Conservation (phyloP, 2,329 filamentous ascomycete genomes). For the Zymoseptoria ardabiliae region DNA sequence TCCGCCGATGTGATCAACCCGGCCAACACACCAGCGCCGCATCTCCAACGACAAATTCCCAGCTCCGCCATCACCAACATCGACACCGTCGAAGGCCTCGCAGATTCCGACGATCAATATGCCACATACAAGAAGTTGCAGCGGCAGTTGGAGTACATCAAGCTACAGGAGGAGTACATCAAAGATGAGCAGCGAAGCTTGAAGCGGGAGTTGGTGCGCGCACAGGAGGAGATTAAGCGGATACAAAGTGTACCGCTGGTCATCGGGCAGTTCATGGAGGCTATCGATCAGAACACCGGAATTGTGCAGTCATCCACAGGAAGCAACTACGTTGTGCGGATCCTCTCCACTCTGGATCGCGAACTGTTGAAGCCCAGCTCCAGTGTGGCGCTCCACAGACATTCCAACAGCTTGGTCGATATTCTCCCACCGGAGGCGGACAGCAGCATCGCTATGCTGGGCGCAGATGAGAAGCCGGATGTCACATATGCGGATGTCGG, state of each 20-base stretch:
- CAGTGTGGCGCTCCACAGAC: conserved; percentile 92
- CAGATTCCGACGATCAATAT: conserved; percentile 85
- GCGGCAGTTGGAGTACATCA: conserved; percentile 91
- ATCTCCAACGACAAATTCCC: conserved; percentile 66
- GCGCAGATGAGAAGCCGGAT: conserved; percentile 93
- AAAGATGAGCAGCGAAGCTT: conserved; percentile 98
- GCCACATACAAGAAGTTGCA: conserved; percentile 93
- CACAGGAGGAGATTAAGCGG: conserved; percentile 98
- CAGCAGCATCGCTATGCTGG: conserved; percentile 97
- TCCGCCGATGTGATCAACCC: conserved; percentile 81
- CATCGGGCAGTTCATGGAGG: conserved; percentile 99
- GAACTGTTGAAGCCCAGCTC: conserved; percentile 97
- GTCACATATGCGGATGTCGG: conserved; percentile 97
- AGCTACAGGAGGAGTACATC: conserved; percentile 99
- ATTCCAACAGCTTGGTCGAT: conserved; percentile 97
- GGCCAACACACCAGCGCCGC: conserved; percentile 63
- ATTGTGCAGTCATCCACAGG: conserved; percentile 98
- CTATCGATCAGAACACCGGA: conserved; percentile 97
- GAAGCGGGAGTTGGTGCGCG: conserved; percentile 92
- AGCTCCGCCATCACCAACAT: conserved; percentile 78
- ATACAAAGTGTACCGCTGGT: conserved; percentile 97
- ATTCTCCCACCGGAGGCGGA: conserved; percentile 98
- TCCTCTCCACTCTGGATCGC: conserved; percentile 94
- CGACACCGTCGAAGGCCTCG: conserved; percentile 78
- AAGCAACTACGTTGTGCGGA: conserved; percentile 97